phyloP scores from a whole-genome alignment of 2,329 filamentous ascomycete genomes.

The Laburnicola sp. region DNA sequence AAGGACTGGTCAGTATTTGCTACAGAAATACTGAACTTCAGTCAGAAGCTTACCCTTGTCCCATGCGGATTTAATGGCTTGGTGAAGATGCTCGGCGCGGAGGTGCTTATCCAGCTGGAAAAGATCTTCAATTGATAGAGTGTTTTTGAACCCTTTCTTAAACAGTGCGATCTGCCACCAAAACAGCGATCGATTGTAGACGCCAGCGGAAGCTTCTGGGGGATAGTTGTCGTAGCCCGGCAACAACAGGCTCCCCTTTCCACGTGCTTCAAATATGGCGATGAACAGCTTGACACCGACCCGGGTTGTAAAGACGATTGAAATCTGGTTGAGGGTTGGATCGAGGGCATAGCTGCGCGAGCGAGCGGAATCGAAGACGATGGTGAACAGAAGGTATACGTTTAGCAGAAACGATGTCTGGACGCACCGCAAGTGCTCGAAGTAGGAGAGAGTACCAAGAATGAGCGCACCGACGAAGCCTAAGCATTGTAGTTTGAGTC shows the following conservation, averaged over 20 bases:
- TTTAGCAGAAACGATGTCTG: constrained; percentile 54
- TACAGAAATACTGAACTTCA: neutral
- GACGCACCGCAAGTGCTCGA: constrained; percentile 52
- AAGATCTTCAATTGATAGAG: constrained; percentile 51
- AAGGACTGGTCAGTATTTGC: constrained; percentile 3
- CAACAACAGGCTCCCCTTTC: constrained; percentile 50
- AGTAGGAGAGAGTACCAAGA: constrained; percentile 49
- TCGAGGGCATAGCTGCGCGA: constrained; percentile 48
- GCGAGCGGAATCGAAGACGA: constrained; percentile 52
- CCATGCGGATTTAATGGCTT: constrained; percentile 46
- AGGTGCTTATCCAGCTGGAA: constrained; percentile 52
- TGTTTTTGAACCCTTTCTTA: constrained; percentile 51
- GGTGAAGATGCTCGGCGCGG: constrained; percentile 46
- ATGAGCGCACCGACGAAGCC: constrained; percentile 28
- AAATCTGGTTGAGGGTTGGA: constrained; percentile 42
- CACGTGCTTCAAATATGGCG: constrained; percentile 50
- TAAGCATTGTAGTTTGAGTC: neutral
- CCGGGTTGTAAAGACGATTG: constrained; percentile 48
- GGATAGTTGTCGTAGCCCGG: constrained; percentile 48
- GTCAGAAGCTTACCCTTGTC: constrained; percentile 39
- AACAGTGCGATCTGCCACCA: constrained; percentile 60
- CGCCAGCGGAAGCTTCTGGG: constrained; percentile 56
- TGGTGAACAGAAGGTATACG: constrained; percentile 51
- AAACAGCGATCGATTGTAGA: constrained; percentile 56
- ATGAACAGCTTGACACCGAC: constrained; percentile 51